These are phyloP conservation scores for Castanospermum australe DNA, from an alignment of 306 rosid species.

Conservation along the genomic window DNA sequence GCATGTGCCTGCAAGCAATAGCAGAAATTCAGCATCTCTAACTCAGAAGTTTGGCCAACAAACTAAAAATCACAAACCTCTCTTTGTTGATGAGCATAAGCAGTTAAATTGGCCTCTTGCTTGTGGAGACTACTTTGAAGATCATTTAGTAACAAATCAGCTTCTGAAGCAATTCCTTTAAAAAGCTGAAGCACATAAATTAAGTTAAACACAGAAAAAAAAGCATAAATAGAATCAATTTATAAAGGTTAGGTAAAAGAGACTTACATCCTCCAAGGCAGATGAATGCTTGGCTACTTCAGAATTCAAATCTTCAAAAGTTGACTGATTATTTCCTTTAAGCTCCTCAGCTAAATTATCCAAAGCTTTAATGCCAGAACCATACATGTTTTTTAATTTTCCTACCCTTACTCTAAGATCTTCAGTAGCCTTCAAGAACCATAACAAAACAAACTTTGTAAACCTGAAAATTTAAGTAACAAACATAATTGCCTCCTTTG, in stretches of 20 bases:
- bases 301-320: constrained; percentile 73
- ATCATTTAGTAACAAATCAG: constrained; percentile 79
- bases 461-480: constrained; percentile 15
- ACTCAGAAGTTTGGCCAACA: constrained; percentile 3
- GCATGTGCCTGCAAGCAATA: constrained; percentile 73
- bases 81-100: constrained; percentile 90
- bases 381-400: constrained; percentile 72
- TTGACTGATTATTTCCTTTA: constrained; percentile 76
- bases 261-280: constrained; percentile 82
- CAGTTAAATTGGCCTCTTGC: constrained; percentile 82
- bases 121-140: constrained; percentile 87
- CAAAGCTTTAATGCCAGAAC: constrained; percentile 82
- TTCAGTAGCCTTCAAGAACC: constrained; percentile 77
- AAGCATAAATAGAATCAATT: not conserved
- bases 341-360: constrained; percentile 83
- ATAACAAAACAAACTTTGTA: constrained; percentile 21
- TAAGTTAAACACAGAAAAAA: constrained; percentile 33
- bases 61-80: constrained; percentile 51
- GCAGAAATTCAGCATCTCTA: constrained; percentile 26
- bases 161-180: constrained; percentile 92
- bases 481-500: constrained; percentile 5
- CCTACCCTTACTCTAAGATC: constrained; percentile 75
- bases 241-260: not conserved
- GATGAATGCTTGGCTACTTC: constrained; percentile 94
- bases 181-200: constrained; percentile 69